These are phyloP conservation scores for Nannochloropsis oceanica DNA, from an alignment of 108 stramenopile species.

Conservation along the genomic window DNA sequence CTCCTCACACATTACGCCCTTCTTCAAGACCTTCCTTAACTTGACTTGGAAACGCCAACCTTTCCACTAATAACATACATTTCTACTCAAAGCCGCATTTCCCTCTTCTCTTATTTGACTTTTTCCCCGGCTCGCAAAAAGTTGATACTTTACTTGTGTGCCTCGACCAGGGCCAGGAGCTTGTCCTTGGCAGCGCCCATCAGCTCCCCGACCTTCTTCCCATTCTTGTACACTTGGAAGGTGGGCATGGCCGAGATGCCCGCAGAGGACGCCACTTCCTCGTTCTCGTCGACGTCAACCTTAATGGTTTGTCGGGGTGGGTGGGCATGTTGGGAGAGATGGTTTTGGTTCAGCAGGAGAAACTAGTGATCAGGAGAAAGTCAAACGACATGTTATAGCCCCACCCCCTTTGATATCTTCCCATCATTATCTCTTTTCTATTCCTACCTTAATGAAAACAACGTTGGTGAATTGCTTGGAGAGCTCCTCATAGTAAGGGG, in stretches of 20 bases:
- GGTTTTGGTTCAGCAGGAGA: neutral
- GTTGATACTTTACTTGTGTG: neutral
- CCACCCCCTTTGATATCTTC: neutral
- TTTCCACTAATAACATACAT: no score
- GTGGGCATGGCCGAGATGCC: neutral
- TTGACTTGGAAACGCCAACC: no score
- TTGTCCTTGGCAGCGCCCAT: neutral
- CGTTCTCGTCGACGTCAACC: neutral
- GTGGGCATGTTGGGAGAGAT: neutral
- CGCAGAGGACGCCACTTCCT: neutral
- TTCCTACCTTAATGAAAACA: conserved; percentile 32
- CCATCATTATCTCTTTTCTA: neutral
- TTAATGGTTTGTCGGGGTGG: neutral
- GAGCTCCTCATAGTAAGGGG: conserved; percentile 28
- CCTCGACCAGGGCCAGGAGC: neutral
- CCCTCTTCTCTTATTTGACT: no score
- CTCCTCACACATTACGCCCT: no score
- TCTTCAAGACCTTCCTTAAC: no score
- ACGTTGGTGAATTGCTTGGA: conserved; percentile 25
- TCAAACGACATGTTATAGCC: neutral
- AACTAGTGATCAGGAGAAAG: neutral
- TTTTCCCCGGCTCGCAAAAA: no score
- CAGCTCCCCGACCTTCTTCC: neutral
- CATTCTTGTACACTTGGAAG: neutral
- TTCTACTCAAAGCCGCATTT: no score